Conservation (phyloP, 2,329 filamentous ascomycete genomes). For the Botrytis sinoallii region DNA sequence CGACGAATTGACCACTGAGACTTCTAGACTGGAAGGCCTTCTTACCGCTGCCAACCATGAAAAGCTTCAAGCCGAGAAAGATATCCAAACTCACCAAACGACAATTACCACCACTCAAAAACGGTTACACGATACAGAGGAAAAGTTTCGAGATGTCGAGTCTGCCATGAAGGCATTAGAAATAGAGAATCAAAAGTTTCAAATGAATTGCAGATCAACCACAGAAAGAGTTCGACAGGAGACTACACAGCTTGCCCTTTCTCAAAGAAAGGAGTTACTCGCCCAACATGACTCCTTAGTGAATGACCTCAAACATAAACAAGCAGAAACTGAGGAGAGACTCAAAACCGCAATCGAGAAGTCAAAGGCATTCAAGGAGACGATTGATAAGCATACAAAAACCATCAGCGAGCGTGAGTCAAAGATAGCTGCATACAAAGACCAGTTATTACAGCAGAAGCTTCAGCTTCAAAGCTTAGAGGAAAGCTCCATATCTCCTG, state of each 20-base stretch:
- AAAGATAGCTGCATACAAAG: constrained; percentile 1
- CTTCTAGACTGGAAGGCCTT: constrained; percentile 30
- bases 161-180: constrained; percentile 33
- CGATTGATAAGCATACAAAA: neutral
- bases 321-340: neutral
- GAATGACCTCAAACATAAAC: constrained; percentile 11
- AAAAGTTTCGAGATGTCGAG: constrained; percentile 21
- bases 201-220: neutral
- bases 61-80: constrained; percentile 25
- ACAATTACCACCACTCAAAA: constrained; percentile 18
- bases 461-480: constrained; percentile 10
- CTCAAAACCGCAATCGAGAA: neutral
- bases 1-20: constrained; percentile 30
- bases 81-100: constrained; percentile 21
- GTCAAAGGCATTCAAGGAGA: neutral
- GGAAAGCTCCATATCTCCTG: neutral
- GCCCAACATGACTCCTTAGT: constrained; percentile 9
- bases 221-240: constrained; percentile 23
- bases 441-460: constrained; percentile 10
- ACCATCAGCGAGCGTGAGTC: neutral
- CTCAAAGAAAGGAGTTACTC: constrained; percentile 14
- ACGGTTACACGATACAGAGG: constrained; percentile 20
- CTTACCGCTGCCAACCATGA: constrained; percentile 38
- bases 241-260: constrained; percentile 28
- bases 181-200: constrained; percentile 31